Conservation (phyloP, 805 yeast species). For the Myxozyma monticola region DNA sequence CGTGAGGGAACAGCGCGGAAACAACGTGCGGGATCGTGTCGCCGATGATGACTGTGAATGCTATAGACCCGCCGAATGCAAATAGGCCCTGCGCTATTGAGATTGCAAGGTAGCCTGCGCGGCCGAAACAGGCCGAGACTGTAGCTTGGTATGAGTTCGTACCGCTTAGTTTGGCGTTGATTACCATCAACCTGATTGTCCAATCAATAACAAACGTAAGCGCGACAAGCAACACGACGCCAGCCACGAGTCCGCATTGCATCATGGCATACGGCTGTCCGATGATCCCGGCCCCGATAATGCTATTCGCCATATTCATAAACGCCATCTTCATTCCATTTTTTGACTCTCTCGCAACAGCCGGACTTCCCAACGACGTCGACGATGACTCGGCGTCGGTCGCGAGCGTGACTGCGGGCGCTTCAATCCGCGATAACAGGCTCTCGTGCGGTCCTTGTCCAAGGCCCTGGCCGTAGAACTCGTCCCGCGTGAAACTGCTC, state of each 20-base stretch:
- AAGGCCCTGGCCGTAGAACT: background rate
- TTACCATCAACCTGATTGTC: slow-evolving; percentile 77
- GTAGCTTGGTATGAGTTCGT: slow-evolving; percentile 81
- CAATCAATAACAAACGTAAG: slow-evolving; percentile 80
- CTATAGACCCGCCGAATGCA: slow-evolving; percentile 93
- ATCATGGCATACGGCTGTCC: slow-evolving; percentile 89
- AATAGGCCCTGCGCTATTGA: slow-evolving; percentile 78
- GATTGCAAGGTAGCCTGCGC: slow-evolving; percentile 63
- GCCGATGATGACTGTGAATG: slow-evolving; percentile 91
- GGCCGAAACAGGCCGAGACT: slow-evolving; percentile 76
- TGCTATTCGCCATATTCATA: slow-evolving; percentile 95
- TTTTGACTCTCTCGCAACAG: slow-evolving; percentile 35
- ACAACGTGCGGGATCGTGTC: slow-evolving; percentile 92
- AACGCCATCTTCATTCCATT: slow-evolving; percentile 81
- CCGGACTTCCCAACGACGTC: too few relatives aligned
- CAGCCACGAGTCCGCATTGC: slow-evolving; percentile 78
- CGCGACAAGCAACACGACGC: slow-evolving; percentile 57
- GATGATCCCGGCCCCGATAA: slow-evolving; percentile 92
- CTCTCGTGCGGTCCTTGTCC: slow-evolving; percentile 13
- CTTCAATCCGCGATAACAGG: slow-evolving; percentile 21
- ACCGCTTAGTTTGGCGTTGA: slow-evolving; percentile 76
- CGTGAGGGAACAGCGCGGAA: slow-evolving; percentile 57
- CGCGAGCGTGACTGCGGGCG: slow-evolving; percentile 23
- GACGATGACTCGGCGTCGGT: slow-evolving; percentile 1
- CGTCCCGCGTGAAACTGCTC: background rate